A percentile compares a stretch with the other conserved stretches of the same genome.
These are phyloP conservation scores for Brassica carinata DNA, from an alignment of 345 rosid genomes.

Conservation along the genomic window DNA sequence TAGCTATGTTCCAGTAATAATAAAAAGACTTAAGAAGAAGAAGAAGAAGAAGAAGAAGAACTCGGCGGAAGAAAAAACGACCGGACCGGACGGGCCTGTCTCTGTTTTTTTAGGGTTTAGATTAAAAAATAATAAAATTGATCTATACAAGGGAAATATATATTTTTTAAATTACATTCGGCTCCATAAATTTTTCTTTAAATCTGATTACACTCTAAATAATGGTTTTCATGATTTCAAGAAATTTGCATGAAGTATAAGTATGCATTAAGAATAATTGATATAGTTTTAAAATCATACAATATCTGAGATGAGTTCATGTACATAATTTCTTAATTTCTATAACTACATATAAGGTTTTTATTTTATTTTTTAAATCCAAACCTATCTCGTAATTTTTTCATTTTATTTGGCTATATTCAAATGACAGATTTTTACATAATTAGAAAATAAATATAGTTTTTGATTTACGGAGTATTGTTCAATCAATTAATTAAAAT, in stretches of 20 bases:
- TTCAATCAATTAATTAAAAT: too few relatives aligned
- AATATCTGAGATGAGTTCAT: too few relatives aligned
- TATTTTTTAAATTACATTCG: too few relatives aligned
- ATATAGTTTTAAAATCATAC: too few relatives aligned
- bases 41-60: neutral
- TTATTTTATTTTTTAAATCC: too few relatives aligned
- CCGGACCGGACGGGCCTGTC: neutral
- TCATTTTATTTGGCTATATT: neutral
- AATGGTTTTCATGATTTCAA: too few relatives aligned
- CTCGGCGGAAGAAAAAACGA: conserved; percentile 1
- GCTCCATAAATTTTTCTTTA: too few relatives aligned
- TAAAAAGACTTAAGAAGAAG: neutral
- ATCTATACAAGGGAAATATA: neutral
- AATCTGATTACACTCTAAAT: too few relatives aligned
- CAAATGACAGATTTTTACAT: neutral
- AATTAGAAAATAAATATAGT: neutral
- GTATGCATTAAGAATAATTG: too few relatives aligned
- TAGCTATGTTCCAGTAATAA: neutral
- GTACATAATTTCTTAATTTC: too few relatives aligned
- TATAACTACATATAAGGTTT: too few relatives aligned
- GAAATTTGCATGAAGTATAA: too few relatives aligned
- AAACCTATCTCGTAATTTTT: neutral
- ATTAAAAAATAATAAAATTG: conserved; percentile 2
- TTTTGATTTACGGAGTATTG: neutral
- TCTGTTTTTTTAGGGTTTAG: conserved; percentile 24